Evolutionary conservation across 805 yeast species (phyloP).

Genomic region (Scheffersomyces lignosus): DNA sequence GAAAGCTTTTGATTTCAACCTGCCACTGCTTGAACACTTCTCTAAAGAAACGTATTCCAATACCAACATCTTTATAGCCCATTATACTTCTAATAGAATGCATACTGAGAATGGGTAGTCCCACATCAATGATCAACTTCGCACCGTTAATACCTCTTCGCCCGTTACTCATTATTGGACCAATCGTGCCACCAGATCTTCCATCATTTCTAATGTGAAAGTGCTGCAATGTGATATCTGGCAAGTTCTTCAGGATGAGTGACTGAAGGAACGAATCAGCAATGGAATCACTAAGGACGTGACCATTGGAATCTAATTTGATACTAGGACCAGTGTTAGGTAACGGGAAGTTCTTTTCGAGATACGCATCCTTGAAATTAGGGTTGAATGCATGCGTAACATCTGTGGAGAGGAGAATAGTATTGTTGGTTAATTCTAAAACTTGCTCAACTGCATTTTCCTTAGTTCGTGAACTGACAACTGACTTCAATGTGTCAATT

Average conservation of each 20-base stretch:
- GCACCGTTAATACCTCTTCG: slow-evolving; percentile 28
- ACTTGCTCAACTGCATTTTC: slow-evolving; percentile 4
- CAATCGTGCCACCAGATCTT: slow-evolving; percentile 45
- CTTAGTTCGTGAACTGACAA: slow-evolving; percentile 7
- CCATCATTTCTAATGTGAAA: slow-evolving; percentile 43
- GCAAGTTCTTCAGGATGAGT: slow-evolving; percentile 20
- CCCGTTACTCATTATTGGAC: slow-evolving; percentile 37
- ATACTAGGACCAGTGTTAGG: slow-evolving; percentile 40
- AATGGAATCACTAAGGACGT: slow-evolving; percentile 36
- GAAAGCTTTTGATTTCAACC: neutral
- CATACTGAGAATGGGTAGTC: slow-evolving; percentile 44
- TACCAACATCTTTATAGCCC: slow-evolving; percentile 40
- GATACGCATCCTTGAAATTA: slow-evolving; percentile 32
- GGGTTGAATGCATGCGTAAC: slow-evolving; percentile 46
- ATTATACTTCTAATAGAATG: slow-evolving; percentile 39
- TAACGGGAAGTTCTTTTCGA: slow-evolving; percentile 34
- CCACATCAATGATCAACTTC: slow-evolving; percentile 38
- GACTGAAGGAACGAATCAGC: slow-evolving; percentile 25
- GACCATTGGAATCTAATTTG: slow-evolving; percentile 38
- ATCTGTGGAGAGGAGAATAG: slow-evolving; percentile 40
- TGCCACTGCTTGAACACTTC: slow-evolving; percentile 32
- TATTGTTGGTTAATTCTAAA: slow-evolving; percentile 7
- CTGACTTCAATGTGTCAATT: slow-evolving; percentile 17
- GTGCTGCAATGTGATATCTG: slow-evolving; percentile 29
- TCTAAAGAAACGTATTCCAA: slow-evolving; percentile 34